Evolutionary conservation across 176 grass and related monocot genomes (phyloP), one percentile per base, ranked within the genome.

Genomic region (Poa annua): DNA sequence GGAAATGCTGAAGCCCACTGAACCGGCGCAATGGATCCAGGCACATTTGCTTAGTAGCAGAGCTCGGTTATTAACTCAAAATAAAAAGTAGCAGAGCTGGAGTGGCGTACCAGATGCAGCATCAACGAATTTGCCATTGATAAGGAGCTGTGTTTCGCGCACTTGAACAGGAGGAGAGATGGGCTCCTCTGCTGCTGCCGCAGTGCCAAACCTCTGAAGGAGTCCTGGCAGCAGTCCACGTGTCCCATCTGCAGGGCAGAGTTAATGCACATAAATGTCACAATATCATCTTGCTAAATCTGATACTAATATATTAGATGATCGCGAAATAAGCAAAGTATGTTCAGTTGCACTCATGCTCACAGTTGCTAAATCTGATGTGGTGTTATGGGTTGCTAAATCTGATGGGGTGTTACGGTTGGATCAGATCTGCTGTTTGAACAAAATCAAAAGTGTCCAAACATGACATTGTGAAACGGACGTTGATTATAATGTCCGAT

Each of bases 91-190:
- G 14, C 9, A 56, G 14, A 36, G 34, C 48, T 66, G 32, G 53
- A 80, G 16, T 55, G 17, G 7, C 55, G 50, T 82, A 96, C 97
- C 93, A 16, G 97, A 99, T 74, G 87, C 93, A 8, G 97, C 53
- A 75, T 96, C 97, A 29, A 96, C 93, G 53, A 99, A 96, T 56
- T 92, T 76, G 11, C 97, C 97, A 73, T 96, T 89, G 72, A 99
- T 99, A 21, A 99, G 86, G 62, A 96, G 97, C 83, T 99, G 83
- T 10, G 87, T 87, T 60, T 96, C 42, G 29, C 92, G 83, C 63
- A 99, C 91, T 86, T 92, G 88, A 25, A 99, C 91, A 24, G 91
- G 79, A 1, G 97, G 93, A 3, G 86, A 52, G 4, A 99, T 94
- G 29, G 93, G 97, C 81, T 96, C 91, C 81, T 99, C 93, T 21